Conservation (phyloP, 129 eudicot species). For the Flaveria trinervia region DNA sequence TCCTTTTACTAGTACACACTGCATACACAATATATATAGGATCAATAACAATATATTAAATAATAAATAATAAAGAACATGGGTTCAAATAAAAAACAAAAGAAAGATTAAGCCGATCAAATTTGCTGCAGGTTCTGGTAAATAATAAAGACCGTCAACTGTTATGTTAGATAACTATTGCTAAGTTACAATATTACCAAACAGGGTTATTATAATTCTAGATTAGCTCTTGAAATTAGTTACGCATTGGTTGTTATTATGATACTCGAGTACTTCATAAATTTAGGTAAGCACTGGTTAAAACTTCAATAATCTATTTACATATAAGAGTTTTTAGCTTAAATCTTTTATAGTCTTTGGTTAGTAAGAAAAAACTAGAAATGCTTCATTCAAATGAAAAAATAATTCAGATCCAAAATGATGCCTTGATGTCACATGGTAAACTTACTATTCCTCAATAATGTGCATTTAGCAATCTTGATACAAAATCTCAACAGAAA, state of each 20-base stretch:
- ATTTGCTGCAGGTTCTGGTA: neutral
- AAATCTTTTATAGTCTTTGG: conserved; percentile 13
- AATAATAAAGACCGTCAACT: neutral
- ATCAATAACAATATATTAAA: neutral
- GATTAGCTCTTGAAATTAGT: no score
- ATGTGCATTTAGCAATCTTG: neutral
- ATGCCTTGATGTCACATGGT: conserved; percentile 1
- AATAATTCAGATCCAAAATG: neutral
- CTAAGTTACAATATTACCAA: neutral
- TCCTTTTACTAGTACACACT: conserved; percentile 98
- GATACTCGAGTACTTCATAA: neutral
- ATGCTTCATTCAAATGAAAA: conserved; percentile 1
- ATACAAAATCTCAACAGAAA: conserved; percentile 1
- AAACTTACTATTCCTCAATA: neutral
- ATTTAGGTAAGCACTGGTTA: conserved; percentile 7
- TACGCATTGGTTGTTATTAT: neutral
- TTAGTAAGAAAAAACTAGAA: neutral
- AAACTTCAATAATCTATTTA: neutral
- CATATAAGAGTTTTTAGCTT: neutral
- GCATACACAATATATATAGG: conserved; percentile 16
- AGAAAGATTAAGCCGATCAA: neutral
- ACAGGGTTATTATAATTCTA: neutral
- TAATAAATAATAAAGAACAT: no score
- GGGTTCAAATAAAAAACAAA: neutral
- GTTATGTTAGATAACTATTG: neutral